Evolutionary conservation across 1,284 basidiomycete species (phyloP).

Genomic region (Puccinia triticina): DNA sequence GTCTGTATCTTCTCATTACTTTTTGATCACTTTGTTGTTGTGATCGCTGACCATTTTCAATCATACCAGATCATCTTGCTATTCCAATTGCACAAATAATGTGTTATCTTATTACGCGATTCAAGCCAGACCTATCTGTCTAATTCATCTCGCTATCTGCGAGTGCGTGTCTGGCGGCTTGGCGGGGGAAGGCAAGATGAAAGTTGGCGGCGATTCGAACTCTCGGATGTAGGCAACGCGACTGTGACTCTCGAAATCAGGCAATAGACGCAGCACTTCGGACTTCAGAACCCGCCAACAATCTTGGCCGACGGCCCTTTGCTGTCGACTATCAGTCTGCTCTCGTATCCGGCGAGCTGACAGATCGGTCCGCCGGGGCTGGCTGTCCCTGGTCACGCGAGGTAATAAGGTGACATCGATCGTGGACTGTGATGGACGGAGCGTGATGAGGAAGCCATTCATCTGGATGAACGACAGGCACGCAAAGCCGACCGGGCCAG

Average conservation of each 20-base stretch:
- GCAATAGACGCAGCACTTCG: background rate
- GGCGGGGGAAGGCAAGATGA: background rate
- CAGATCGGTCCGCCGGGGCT: constrained; percentile 80
- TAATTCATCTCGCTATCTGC: no score
- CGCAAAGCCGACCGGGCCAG: constrained; percentile 65
- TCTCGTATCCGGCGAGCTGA: constrained; percentile 69
- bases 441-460: constrained; percentile 75
- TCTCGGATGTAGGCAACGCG: background rate
- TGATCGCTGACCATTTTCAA: no score
- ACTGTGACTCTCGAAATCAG: background rate
- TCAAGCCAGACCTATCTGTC: no score
- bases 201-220: background rate
- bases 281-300: background rate
- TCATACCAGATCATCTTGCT: no score
- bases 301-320: constrained; percentile 62
- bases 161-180: background rate
- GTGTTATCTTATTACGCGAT: no score
- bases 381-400: constrained; percentile 82
- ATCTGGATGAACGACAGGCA: constrained; percentile 70
- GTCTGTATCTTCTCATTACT: no score
- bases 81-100: no score
- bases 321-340: constrained; percentile 73
- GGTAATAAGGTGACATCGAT: constrained; percentile 80
- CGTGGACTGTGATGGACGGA: constrained; percentile 77
- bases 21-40: no score